Evolutionary conservation across 768 basidiomycete species (phyloP), one percentile per base, ranked within the genome.

Genomic region (Boletus vermiculosoides): DNA sequence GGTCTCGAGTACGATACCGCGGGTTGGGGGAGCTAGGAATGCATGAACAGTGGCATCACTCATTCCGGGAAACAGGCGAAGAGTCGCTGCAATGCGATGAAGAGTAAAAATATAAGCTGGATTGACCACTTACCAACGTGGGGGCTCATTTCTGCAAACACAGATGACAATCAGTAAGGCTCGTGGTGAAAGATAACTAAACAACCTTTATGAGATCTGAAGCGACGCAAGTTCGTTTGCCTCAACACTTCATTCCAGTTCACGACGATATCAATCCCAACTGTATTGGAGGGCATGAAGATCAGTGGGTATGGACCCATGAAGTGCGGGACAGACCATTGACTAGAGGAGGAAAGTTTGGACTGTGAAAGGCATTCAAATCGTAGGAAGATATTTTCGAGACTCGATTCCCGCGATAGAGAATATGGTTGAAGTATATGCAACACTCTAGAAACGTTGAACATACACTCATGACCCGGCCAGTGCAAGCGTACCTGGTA

Each of bases 1-100:
- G 2, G 90, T 92, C 69, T 96, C 92, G 2, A 98, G 77, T 11
- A 98, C 87, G 3, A 94, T 87, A 4, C 94, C 94, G 31, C 80
- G 82, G 9, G 86, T 83, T 5, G 89, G 87, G 12, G 88, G 84
- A 47, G 77, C 78, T 16, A 93, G 80, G 67, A 94, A 94, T 4
- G 89, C 86, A 18, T 78, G 84, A 46, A 94, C 75, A 4, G 90
- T 91, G 11, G 82, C 76, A 0, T 83, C 80, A 15, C 88, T 85
- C 58, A 96, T 93, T 20, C 94, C 94, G 5, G 93, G 93, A 63
- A 94, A 96, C 3, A 96, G 76, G 23, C 93, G 88, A 31, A 94
- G 74, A 23, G 86, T 88, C 13, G 89, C 92, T 92, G 52, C n/a
- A 62, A 16, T 57, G 31, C 15, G 22, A 62, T 73, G 25, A 60